Evolutionary conservation across 352 stramenopile genomes (phyloP).

Genomic region (Globisporangium perplexum): DNA sequence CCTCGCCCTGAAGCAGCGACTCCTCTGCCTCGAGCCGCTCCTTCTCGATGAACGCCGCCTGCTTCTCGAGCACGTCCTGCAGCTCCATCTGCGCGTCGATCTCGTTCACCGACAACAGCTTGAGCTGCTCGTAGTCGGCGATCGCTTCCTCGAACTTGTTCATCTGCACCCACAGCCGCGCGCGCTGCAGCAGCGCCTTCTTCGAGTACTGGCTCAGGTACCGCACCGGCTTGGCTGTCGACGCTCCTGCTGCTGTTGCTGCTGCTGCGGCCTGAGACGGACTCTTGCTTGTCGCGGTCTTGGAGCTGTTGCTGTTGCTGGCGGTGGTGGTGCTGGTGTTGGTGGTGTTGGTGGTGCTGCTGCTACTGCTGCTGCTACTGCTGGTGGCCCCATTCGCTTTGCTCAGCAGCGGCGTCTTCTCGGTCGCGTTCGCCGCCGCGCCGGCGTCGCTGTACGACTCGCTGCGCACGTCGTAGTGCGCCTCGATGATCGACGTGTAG

Average conservation of each 20-base stretch:
- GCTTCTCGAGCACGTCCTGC: conserved; percentile 43
- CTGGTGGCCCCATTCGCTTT: conserved; percentile 5
- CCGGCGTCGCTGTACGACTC: conserved; percentile 10
- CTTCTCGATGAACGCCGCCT: conserved; percentile 28
- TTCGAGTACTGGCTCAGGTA: conserved; percentile 51
- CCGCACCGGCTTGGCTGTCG: conserved; percentile 19
- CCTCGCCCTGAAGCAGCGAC: conserved; percentile 34
- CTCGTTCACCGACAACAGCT: conserved; percentile 56
- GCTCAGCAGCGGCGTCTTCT: conserved; percentile 10
- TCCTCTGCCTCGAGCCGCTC: conserved; percentile 42
- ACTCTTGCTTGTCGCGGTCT: background rate
- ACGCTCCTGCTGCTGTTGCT: too few species aligned
- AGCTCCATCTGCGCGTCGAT: conserved; percentile 78
- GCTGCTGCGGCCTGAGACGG: background rate
- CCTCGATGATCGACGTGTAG: conserved; percentile 69
- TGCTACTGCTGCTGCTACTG: conserved; percentile 1
- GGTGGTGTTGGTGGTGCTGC: background rate
- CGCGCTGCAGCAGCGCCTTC: conserved; percentile 47
- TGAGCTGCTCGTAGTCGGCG: conserved; percentile 53
- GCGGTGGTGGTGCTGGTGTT: too few species aligned
- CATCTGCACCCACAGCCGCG: conserved; percentile 33
- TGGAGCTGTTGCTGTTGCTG: background rate
- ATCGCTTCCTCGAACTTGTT: conserved; percentile 57
- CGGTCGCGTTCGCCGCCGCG: background rate
- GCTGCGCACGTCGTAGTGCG: conserved; percentile 38